Percentiles rank a stretch among this genome's conserved stretches.
These are phyloP conservation scores for Erodium texanum DNA, from an alignment of 441 rosid genomes.

Conservation along the genomic window DNA sequence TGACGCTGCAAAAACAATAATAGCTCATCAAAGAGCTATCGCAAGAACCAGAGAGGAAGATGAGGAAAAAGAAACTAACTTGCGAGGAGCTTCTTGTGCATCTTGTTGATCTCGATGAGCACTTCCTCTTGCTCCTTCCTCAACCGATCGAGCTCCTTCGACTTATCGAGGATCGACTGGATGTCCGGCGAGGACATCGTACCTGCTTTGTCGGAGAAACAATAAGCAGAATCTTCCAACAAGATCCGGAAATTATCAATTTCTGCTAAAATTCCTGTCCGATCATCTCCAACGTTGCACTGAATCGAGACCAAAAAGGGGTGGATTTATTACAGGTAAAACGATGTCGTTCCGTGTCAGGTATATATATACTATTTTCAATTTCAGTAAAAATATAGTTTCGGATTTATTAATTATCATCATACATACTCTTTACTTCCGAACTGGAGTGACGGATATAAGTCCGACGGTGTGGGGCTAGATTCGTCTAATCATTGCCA, in stretches of 20 bases:
- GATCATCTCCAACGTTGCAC: neutral
- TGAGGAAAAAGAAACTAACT: slow-evolving; percentile 26
- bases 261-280: neutral
- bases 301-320: neutral
- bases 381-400: too few species aligned
- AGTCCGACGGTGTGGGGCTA: neutral
- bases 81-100: slow-evolving; percentile 83
- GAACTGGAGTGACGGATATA: too few species aligned
- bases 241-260: neutral
- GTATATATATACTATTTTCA: too few species aligned
- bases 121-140: slow-evolving; percentile 73
- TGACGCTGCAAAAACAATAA: neutral
- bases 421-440: too few species aligned
- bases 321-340: neutral
- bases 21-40: neutral
- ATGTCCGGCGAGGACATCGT: slow-evolving; percentile 63
- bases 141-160: slow-evolving; percentile 79
- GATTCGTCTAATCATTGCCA: neutral
- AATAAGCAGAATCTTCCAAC: neutral
- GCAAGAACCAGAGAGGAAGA: neutral
- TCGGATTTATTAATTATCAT: too few species aligned
- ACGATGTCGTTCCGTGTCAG: neutral
- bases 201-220: slow-evolving; percentile 3
- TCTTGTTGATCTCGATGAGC: slow-evolving; percentile 69
- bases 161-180: slow-evolving; percentile 53